Percentiles rank a stretch among this genome's conserved stretches.
Evolutionary conservation across 192 early-diverging fungal genomes (phyloP).

Genomic region (Linnemannia exigua): DNA sequence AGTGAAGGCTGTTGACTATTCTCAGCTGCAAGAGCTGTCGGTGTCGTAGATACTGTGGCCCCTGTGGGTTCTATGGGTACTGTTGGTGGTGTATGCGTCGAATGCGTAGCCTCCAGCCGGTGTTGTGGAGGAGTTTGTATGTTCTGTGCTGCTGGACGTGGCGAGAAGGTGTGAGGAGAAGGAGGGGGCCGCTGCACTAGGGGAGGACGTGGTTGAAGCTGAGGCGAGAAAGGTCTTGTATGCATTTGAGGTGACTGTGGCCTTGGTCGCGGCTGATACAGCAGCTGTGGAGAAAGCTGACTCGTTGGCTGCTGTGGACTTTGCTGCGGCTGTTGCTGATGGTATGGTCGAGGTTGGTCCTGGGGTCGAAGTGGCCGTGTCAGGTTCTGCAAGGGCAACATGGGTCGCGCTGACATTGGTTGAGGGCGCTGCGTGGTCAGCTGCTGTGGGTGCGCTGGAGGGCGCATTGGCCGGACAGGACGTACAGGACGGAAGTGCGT

Average conservation of each 20-base stretch:
- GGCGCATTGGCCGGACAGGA: neutral
- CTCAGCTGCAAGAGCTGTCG: neutral
- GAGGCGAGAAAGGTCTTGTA: neutral
- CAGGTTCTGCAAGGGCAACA: neutral
- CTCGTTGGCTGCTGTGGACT: neutral
- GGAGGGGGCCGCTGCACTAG: neutral
- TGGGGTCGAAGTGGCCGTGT: constrained; percentile 4
- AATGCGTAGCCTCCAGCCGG: neutral
- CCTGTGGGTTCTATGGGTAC: neutral
- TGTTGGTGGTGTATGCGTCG: neutral
- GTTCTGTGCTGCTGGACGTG: neutral
- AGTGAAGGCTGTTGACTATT: neutral
- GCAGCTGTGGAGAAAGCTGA: neutral
- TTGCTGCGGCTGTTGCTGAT: neutral
- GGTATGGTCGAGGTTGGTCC: neutral
- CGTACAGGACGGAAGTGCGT: neutral
- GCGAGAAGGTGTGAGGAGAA: neutral
- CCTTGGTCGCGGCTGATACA: neutral
- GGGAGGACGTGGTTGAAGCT: neutral
- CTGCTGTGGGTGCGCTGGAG: neutral
- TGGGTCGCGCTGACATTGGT: neutral
- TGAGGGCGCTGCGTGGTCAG: neutral
- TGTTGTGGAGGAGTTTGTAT: neutral
- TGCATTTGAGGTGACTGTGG: neutral
- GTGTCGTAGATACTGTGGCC: too few relatives aligned